phyloP scores from a whole-genome alignment of 345 rosid species.

The Psidium friedrichsthalianum region DNA sequence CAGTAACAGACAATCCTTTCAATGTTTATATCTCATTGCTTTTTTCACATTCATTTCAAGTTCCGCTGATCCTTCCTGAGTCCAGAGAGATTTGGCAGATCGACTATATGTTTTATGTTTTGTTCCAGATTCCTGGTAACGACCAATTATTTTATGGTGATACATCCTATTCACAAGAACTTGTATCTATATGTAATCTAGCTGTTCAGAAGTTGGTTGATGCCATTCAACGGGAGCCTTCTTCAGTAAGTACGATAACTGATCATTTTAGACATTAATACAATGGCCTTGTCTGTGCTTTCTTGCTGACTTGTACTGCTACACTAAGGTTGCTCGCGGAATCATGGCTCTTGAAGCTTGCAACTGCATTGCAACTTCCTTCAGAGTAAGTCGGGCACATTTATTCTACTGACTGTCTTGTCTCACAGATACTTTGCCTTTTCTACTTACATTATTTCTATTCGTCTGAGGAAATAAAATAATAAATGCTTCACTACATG shows the following conservation, averaged over 20 bases:
- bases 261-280: neutral
- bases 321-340: conserved; percentile 55
- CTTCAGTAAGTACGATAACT: conserved; percentile 26
- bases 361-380: conserved; percentile 62
- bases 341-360: conserved; percentile 86
- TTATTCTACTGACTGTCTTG: neutral
- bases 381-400: conserved; percentile 28
- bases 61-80: neutral
- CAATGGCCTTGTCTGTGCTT: neutral
- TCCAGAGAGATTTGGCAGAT: neutral
- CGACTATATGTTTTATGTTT: neutral
- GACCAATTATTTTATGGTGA: conserved; percentile 58
- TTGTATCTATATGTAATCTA: conserved; percentile 23
- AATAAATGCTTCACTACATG: neutral
- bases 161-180: conserved; percentile 49
- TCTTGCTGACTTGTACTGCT: conserved; percentile 11
- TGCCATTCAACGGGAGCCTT: conserved; percentile 52
- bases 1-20: neutral
- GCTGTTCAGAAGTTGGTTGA: conserved; percentile 39
- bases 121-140: conserved; percentile 44
- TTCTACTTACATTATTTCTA: neutral
- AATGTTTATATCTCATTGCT: neutral
- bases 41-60: neutral
- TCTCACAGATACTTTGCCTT: neutral
- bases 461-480: neutral